These are phyloP conservation scores for Phytophthora citricola DNA, from an alignment of 352 stramenopile species.

Conservation along the genomic window DNA sequence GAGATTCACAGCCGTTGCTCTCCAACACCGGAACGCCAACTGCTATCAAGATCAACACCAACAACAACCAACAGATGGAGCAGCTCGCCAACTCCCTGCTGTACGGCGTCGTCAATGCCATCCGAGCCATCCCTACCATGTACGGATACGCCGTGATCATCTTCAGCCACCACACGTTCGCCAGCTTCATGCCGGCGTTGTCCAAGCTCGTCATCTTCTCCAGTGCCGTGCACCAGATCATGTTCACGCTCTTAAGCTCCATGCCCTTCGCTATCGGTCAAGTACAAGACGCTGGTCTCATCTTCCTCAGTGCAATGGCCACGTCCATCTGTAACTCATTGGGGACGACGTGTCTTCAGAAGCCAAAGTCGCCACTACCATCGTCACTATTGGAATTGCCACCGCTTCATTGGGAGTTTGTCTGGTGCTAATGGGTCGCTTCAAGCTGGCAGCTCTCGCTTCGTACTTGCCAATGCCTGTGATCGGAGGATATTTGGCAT, in stretches of 20 bases:
- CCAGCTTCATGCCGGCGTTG: conserved; percentile 83
- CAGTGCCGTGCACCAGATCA: conserved; percentile 93
- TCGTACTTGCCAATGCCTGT: conserved; percentile 96
- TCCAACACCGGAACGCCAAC: conserved; percentile 3
- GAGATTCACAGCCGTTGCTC: background rate
- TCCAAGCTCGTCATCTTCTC: conserved; percentile 97
- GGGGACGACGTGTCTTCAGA: conserved; percentile 53
- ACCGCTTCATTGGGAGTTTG: conserved; percentile 92
- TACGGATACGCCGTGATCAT: conserved; percentile 96
- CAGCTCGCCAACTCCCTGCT: conserved; percentile 63
- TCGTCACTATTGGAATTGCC: conserved; percentile 91
- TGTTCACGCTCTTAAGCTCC: conserved; percentile 86
- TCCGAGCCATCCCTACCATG: conserved; percentile 92
- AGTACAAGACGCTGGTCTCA: conserved; percentile 97
- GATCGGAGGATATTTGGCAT: conserved; percentile 97
- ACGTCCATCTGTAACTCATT: conserved; percentile 85
- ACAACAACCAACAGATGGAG: conserved; percentile 10
- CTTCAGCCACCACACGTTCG: conserved; percentile 91
- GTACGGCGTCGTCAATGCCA: conserved; percentile 91
- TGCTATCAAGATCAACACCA: background rate
- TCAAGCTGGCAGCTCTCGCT: conserved; percentile 94
- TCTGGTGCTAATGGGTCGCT: conserved; percentile 93
- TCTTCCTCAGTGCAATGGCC: conserved; percentile 96
- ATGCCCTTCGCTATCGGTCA: conserved; percentile 97
- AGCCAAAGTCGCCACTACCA: conserved; percentile 92